These are phyloP conservation scores for Corylus heterophylla DNA, from an alignment of 306 rosid species.

Conservation along the genomic window DNA sequence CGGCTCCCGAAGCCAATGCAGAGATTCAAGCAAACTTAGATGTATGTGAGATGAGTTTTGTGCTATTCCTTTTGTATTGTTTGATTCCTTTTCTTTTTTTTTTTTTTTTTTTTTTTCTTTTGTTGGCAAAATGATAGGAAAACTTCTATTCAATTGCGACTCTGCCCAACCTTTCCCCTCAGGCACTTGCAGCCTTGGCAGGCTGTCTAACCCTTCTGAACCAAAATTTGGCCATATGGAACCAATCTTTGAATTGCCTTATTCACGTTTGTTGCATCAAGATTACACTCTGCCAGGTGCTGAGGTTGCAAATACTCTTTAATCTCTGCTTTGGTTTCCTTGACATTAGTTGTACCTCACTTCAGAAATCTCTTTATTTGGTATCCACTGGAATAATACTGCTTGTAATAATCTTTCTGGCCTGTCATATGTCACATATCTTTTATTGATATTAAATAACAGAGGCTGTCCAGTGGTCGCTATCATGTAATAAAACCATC, in stretches of 20 bases:
- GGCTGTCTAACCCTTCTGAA: neutral
- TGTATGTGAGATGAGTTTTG: conserved; percentile 45
- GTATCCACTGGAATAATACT: neutral
- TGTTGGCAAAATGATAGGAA: neutral
- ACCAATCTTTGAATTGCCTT: neutral
- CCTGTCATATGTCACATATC: neutral
- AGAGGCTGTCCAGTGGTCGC: neutral
- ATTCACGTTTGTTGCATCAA: neutral
- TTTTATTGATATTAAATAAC: neutral
- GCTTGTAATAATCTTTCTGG: neutral
- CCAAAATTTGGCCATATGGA: neutral
- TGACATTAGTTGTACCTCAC: neutral
- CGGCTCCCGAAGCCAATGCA: conserved; percentile 97
- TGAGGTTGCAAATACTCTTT: neutral
- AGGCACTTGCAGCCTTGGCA: neutral
- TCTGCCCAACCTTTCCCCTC: neutral
- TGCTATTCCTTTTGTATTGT: conserved; percentile 10
- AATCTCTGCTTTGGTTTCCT: neutral
- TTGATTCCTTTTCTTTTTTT: neutral
- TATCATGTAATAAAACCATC: neutral
- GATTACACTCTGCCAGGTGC: neutral
- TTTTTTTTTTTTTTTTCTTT: neutral
- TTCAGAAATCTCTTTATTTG: neutral
- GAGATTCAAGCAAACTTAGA: conserved; percentile 90
- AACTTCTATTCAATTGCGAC: neutral